Evolutionary conservation across 768 basidiomycete species (phyloP), one percentile per base, ranked within the genome.

Genomic region (Leccinum subgranulosum): DNA sequence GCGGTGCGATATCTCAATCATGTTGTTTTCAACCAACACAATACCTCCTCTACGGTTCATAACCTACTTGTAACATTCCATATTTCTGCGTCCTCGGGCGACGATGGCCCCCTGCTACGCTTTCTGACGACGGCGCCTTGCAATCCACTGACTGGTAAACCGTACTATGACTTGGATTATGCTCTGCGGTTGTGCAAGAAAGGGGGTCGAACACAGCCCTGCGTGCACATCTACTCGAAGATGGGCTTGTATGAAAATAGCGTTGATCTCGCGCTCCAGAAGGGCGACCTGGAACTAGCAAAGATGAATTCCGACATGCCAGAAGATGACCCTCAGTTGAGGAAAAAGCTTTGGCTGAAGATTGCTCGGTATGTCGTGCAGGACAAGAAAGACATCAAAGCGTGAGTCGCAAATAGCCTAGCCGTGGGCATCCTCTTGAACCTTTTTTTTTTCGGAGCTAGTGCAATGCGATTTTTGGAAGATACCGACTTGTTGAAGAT

Each of bases 321-420:
- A 8, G 92, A 92, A 63, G 94, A 94, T 58, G 95, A 98, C 66
- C 84, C 84, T 53, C 82, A 83, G 33, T 68, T 98, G 60, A 77
- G 92, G 59, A 98, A 96, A 78, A 94, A 94, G 72, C 77, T 99
- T 53, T 99, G 97, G 97, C 77, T 99, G 53, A 98, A 98, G 77
- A 94, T 98, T 64, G 97, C 97, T n/a, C 90, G 89, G 61, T 95
- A 95, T 74, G 95, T 98, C 45, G 95, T 99, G 14, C 94, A 96
- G 67, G 93, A 98, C 74, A 92, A 97, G 79, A 89, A 94, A 68
- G 97, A 98, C 63, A 96, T 99, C 73, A 96, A 97, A 78, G 86
- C 92, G 97, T 97, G 73, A 63, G 94, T 82, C 27, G 21, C 33
- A 56, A 55, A 45, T 6, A 29, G 9, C 15, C 10, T 49, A 21